phyloP scores from a whole-genome alignment of 106 monocot species.

The Dendrobium huoshanense region DNA sequence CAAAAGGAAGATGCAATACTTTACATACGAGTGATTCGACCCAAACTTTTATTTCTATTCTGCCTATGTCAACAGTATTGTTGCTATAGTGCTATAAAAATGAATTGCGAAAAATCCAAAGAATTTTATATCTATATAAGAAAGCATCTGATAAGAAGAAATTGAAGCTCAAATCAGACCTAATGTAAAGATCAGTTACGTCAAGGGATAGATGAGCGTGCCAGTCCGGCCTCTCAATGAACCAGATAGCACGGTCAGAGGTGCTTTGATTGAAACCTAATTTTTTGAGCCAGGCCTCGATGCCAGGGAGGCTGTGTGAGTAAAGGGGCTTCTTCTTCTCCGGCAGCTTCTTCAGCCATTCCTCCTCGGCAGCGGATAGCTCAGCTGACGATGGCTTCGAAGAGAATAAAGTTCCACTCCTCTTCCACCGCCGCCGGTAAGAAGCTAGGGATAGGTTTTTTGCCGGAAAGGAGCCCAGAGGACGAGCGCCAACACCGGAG shows the following conservation, averaged over 20 bases:
- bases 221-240: conserved; percentile 73
- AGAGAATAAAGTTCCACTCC: conserved; percentile 2
- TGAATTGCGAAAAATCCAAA: too few relatives aligned
- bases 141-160: background rate
- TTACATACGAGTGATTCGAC: too few relatives aligned
- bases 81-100: too few relatives aligned
- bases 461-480: background rate
- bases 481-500: background rate
- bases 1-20: too few relatives aligned
- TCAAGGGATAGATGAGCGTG: conserved; percentile 91
- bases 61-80: too few relatives aligned
- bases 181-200: conserved; percentile 77
- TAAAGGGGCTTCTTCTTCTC: conserved; percentile 96
- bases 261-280: conserved; percentile 73
- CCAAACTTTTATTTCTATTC: too few relatives aligned
- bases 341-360: conserved; percentile 93
- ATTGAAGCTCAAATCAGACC: conserved; percentile 20
- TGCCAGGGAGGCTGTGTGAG: conserved; percentile 92
- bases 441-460: conserved; percentile 3
- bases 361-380: conserved; percentile 41
- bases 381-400: conserved; percentile 17
- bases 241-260: conserved; percentile 68
- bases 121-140: too few relatives aligned
- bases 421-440: background rate
- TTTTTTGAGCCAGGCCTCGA: conserved; percentile 80